phyloP scores from a whole-genome alignment of 2,329 filamentous ascomycete genomes.

The Phyllachora maydis region DNA sequence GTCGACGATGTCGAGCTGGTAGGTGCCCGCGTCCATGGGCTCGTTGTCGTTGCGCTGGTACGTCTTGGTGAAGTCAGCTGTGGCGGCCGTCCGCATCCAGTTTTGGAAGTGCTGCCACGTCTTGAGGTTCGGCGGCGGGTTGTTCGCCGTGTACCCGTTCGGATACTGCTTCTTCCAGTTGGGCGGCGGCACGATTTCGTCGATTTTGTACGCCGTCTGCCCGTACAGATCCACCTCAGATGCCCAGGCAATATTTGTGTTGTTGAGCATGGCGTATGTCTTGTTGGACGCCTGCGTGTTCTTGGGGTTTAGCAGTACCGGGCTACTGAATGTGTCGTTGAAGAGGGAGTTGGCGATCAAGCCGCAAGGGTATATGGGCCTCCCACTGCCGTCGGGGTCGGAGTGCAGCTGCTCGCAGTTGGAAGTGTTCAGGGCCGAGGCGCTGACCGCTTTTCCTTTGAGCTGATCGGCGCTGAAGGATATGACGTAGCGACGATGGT shows the following conservation, averaged over 20 bases:
- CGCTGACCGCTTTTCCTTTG: conserved; percentile 42
- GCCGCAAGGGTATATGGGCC: conserved; percentile 83
- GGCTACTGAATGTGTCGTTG: conserved; percentile 70
- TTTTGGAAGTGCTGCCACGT: conserved; percentile 78
- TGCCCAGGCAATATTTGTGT: conserved; percentile 62
- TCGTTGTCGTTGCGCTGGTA: conserved; percentile 61
- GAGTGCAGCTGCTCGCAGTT: conserved; percentile 56
- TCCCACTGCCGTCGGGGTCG: conserved; percentile 24
- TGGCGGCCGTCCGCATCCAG: conserved; percentile 93
- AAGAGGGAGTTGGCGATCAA: conserved; percentile 93
- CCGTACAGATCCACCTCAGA: conserved; percentile 70
- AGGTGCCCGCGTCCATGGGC: conserved; percentile 48
- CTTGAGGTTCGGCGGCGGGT: conserved; percentile 50
- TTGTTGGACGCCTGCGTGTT: conserved; percentile 15
- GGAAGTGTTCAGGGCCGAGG: conserved; percentile 39
- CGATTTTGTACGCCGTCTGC: conserved; percentile 39
- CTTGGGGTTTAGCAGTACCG: conserved; percentile 34
- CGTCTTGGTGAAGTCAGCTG: conserved; percentile 89
- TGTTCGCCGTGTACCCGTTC: conserved; percentile 42
- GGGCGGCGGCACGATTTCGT: conserved; percentile 58
- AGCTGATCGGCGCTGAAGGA: conserved; percentile 73
- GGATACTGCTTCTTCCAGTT: conserved; percentile 64
- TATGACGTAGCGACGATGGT: conserved; percentile 88
- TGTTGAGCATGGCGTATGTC: conserved; percentile 58
- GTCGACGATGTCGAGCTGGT: conserved; percentile 49